phyloP scores from a whole-genome alignment of 805 yeast genomes.

The Starmerella apis region DNA sequence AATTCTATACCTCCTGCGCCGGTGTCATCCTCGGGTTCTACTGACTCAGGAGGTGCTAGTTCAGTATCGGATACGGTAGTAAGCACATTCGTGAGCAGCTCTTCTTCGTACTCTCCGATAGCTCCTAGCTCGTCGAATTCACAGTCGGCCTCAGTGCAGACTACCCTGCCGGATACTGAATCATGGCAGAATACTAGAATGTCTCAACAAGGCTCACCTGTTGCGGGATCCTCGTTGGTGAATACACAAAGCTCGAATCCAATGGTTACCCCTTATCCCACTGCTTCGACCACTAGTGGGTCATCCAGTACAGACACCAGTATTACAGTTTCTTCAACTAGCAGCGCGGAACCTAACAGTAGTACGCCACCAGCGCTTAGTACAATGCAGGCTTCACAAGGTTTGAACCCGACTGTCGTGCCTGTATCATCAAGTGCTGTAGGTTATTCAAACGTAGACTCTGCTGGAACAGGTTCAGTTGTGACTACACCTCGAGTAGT shows the following conservation, averaged over 20 bases:
- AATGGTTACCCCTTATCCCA: background rate
- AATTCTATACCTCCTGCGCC: background rate
- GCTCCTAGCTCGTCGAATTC: background rate
- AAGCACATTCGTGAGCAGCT: background rate
- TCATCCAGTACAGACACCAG: too few relatives aligned
- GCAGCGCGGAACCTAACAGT: background rate
- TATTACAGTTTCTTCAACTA: background rate
- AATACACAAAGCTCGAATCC: background rate
- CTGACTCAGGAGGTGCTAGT: background rate
- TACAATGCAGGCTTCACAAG: background rate
- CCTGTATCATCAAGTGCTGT: background rate
- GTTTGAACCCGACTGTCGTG: background rate
- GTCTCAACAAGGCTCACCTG: background rate
- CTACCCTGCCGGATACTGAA: background rate
- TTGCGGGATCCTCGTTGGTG: background rate
- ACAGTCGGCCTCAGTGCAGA: background rate
- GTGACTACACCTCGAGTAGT: background rate
- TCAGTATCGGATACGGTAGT: background rate
- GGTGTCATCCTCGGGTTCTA: background rate
- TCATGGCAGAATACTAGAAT: constrained; percentile 1
- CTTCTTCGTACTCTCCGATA: background rate
- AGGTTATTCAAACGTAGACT: background rate
- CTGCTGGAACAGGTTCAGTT: background rate
- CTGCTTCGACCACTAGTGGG: background rate
- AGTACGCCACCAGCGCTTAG: background rate